These are phyloP conservation scores for Mentha longifolia DNA, from an alignment of 257 asterid species.

Conservation along the genomic window DNA sequence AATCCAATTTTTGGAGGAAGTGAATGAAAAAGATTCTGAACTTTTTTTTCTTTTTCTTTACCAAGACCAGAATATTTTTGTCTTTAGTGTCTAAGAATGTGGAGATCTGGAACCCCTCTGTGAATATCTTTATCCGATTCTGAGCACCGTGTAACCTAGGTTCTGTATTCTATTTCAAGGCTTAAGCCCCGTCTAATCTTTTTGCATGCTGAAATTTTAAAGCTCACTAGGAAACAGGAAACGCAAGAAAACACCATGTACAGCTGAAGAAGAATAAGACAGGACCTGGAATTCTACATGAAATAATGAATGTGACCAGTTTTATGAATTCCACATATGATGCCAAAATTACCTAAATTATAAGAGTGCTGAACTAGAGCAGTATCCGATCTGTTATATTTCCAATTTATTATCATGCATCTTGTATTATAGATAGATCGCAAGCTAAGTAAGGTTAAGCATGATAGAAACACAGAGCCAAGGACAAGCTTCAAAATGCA, in stretches of 20 bases:
- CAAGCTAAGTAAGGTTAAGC: conserved; percentile 1
- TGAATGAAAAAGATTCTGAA: too few species aligned
- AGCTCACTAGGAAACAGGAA: background rate
- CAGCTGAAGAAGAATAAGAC: conserved; percentile 3
- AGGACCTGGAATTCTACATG: background rate
- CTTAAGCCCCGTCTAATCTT: background rate
- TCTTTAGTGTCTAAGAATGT: too few species aligned
- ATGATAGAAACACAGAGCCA: background rate
- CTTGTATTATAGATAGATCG: background rate
- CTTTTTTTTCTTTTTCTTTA: too few species aligned
- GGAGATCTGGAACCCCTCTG: too few species aligned
- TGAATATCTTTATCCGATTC: too few species aligned
- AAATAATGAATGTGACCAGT: background rate
- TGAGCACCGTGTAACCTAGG: too few species aligned
- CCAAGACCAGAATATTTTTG: too few species aligned
- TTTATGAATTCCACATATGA: background rate
- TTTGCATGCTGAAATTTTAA: background rate
- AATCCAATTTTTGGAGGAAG: too few species aligned
- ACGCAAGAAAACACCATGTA: background rate
- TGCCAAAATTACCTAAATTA: conserved; percentile 18
- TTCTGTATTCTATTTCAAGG: background rate
- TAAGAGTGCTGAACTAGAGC: background rate
- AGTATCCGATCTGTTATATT: background rate
- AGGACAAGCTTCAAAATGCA: conserved; percentile 3
- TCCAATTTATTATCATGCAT: background rate